Evolutionary conservation across 116 monocot species (phyloP).

Genomic region (Cymodocea nodosa): DNA sequence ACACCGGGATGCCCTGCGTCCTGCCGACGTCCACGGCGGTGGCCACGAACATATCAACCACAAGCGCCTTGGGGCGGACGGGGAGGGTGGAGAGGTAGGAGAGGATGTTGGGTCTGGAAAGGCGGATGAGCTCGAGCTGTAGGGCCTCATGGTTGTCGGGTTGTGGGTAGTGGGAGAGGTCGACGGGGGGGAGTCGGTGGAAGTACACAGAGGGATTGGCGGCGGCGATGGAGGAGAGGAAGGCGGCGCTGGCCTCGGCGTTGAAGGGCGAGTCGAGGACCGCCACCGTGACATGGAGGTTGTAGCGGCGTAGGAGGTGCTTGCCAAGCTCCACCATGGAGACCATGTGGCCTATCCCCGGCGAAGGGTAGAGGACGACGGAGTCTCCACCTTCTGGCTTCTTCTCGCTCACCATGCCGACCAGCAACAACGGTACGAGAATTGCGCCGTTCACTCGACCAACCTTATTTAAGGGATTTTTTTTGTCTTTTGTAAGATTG

Average conservation of each 20-base stretch:
- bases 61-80: constrained; percentile 9
- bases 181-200: constrained; percentile 36
- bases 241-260: constrained; percentile 27
- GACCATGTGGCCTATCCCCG: constrained; percentile 75
- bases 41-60: constrained; percentile 44
- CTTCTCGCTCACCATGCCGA: background rate
- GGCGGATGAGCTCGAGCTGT: constrained; percentile 43
- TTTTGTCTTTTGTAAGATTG: too few species aligned
- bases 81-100: constrained; percentile 16
- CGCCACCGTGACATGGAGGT: constrained; percentile 36
- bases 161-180: constrained; percentile 5
- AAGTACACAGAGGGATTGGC: constrained; percentile 44
- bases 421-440: too few species aligned
- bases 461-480: too few species aligned
- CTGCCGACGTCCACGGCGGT: constrained; percentile 16
- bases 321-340: constrained; percentile 72
- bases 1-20: constrained; percentile 22
- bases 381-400: background rate
- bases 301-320: constrained; percentile 23
- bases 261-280: constrained; percentile 35
- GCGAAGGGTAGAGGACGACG: constrained; percentile 60
- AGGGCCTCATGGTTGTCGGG: constrained; percentile 21
- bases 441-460: too few species aligned
- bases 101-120: constrained; percentile 30
- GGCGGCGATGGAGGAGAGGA: constrained; percentile 26